Conservation (phyloP, 495 filamentous ascomycete species). For the Lichina pygmaea region DNA sequence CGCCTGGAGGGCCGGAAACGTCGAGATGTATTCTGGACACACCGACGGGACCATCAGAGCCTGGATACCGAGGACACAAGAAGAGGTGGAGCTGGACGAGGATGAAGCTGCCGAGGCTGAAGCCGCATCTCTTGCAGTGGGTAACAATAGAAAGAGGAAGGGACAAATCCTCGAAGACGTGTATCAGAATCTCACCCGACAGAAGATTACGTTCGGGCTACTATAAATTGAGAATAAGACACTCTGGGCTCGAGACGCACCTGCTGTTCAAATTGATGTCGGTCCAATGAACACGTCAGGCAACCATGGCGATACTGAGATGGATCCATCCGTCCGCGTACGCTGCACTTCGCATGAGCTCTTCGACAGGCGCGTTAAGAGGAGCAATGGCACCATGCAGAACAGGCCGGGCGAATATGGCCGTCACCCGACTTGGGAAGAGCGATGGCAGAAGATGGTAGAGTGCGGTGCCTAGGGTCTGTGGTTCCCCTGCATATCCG, state of each 20-base stretch:
- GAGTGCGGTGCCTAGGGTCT: conserved; percentile 65
- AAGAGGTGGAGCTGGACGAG: conserved; percentile 16
- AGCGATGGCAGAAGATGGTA: conserved; percentile 49
- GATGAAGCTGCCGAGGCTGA: conserved; percentile 17
- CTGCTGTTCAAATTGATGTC: too few relatives aligned
- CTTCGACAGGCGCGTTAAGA: conserved; percentile 58
- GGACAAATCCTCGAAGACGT: conserved; percentile 23
- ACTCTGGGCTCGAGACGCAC: too few relatives aligned
- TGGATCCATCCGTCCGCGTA: conserved; percentile 89
- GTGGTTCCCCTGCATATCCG: conserved; percentile 24
- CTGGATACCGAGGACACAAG: conserved; percentile 25
- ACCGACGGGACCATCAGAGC: conserved; percentile 28
- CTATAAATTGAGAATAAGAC: background rate
- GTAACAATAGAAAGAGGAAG: conserved; percentile 12
- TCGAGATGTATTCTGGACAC: conserved; percentile 28
- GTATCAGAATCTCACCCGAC: conserved; percentile 22
- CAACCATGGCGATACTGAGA: conserved; percentile 57
- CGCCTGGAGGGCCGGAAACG: conserved; percentile 35
- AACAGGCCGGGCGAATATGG: conserved; percentile 74
- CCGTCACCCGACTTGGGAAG: conserved; percentile 65
- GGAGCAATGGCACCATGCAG: conserved; percentile 72
- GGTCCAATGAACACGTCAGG: conserved; percentile 4
- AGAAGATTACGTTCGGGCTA: conserved; percentile 23
- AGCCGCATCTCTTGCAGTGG: conserved; percentile 22
- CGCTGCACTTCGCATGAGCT: conserved; percentile 50